Base-by-base conservation (phyloP, 2,329 filamentous ascomycete genomes). In the Calonectria pseudoturangicola region DNA sequence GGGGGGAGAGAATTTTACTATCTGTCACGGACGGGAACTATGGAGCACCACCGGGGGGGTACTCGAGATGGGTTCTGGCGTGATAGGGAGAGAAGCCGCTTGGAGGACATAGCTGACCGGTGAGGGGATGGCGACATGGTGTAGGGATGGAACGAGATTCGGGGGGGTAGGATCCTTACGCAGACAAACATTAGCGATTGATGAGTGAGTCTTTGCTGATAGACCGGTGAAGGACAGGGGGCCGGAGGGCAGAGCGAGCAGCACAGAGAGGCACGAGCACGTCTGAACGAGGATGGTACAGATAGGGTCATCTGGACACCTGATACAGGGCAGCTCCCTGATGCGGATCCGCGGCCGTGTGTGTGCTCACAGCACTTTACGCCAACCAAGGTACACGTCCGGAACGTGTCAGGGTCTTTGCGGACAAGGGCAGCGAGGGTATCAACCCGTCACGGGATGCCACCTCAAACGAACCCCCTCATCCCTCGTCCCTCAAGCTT, bases 271-370 rank as follows among this genome's bases (percentile, higher is more conserved):
- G 51, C 48, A 51, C 54, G 47, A 68, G 66, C 41, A 39, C 62
- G 50, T 47, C 72, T 45, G 58, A 68, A 33, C 45, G 54, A 60
- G 50, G 47, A 67, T 67, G 66, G 63, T 48, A 45, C 56, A 65
- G 51, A 69, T 63, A 66, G 62, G 50, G 72, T 45, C 33, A 45
- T 66, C 66, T 56, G 50, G 72, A 62, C 33, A 45, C 56, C 54
- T 68, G 47, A 64, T 62, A 60, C 70, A 68, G 64, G 70, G 73
- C 63, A 66, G 33, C 47, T 71, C 70, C 73, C 28, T 58, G 70
- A 58, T 71, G 70, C 73, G 73, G 73, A 74, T 73, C 70, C 73
- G 73, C 45, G 51, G 30, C n/a, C 8, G 28, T 43, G 41, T 43
- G 41, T 43, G 41, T 43, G 41, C 15, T 18, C 70, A 39, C 62